phyloP scores from a whole-genome alignment of 1,139 yeast genomes.

The Lodderomyces beijingensis region DNA sequence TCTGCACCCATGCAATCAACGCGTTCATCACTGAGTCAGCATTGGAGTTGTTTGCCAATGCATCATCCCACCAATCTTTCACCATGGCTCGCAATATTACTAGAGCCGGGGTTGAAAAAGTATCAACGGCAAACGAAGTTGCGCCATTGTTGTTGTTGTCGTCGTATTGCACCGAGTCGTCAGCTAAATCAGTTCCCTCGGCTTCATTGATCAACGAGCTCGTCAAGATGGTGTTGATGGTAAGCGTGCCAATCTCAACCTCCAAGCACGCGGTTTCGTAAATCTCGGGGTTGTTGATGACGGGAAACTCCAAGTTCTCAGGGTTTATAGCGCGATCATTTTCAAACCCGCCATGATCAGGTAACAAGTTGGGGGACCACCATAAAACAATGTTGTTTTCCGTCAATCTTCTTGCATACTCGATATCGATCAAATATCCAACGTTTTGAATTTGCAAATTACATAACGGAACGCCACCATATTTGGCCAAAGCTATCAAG shows the following conservation, averaged over 20 bases:
- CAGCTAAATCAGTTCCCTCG: slow-evolving; percentile 80
- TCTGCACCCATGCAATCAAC: slow-evolving; percentile 85
- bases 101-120: slow-evolving; percentile 78
- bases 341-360: slow-evolving; percentile 86
- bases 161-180: slow-evolving; percentile 39
- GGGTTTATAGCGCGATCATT: slow-evolving; percentile 50
- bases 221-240: slow-evolving; percentile 81
- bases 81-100: slow-evolving; percentile 68
- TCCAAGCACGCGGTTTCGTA: slow-evolving; percentile 80
- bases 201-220: slow-evolving; percentile 83
- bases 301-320: slow-evolving; percentile 67
- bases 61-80: slow-evolving; percentile 94
- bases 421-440: slow-evolving; percentile 77
- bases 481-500: slow-evolving; percentile 60
- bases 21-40: slow-evolving; percentile 86
- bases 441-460: slow-evolving; percentile 74
- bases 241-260: slow-evolving; percentile 70
- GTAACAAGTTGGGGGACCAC: slow-evolving; percentile 85
- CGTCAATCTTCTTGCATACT: slow-evolving; percentile 73
- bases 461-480: slow-evolving; percentile 81
- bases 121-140: slow-evolving; percentile 63
- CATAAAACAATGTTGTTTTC: slow-evolving; percentile 71
- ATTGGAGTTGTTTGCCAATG: slow-evolving; percentile 58
- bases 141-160: slow-evolving; percentile 45
- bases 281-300: slow-evolving; percentile 73